These are phyloP conservation scores for Meira nashicola DNA, from an alignment of 1,284 basidiomycete genomes.

Conservation along the genomic window DNA sequence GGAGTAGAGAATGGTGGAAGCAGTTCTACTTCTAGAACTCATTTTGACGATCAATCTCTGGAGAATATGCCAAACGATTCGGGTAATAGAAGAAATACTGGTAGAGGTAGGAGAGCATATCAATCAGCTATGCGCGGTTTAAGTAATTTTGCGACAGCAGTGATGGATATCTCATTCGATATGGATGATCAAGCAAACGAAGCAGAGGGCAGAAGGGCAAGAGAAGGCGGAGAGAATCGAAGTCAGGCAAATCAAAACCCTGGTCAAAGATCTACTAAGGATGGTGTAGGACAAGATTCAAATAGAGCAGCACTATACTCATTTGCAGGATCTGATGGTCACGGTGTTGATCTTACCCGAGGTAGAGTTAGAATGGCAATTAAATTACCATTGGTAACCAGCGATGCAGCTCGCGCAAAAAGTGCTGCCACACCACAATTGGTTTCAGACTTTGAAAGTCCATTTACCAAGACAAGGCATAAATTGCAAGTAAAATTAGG, in stretches of 20 bases:
- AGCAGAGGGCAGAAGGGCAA: background rate
- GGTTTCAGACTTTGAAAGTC: slow-evolving; percentile 49
- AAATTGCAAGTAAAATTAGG: slow-evolving; percentile 52
- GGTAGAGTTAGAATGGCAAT: slow-evolving; percentile 49
- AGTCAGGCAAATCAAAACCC: background rate
- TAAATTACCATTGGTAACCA: slow-evolving; percentile 45
- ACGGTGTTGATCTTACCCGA: slow-evolving; percentile 41
- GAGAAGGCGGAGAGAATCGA: background rate
- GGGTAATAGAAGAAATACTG: slow-evolving; percentile 9
- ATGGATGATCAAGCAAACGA: slow-evolving; percentile 5
- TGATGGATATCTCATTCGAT: slow-evolving; percentile 27
- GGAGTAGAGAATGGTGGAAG: background rate
- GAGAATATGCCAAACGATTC: background rate
- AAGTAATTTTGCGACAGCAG: slow-evolving; percentile 41
- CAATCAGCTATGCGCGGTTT: slow-evolving; percentile 40
- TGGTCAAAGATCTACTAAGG: slow-evolving; percentile 7
- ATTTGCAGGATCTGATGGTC: slow-evolving; percentile 45
- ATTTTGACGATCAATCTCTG: background rate
- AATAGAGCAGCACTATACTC: slow-evolving; percentile 35
- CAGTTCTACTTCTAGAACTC: background rate
- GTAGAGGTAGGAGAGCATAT: slow-evolving; percentile 18
- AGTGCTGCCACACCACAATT: slow-evolving; percentile 33
- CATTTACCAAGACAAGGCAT: slow-evolving; percentile 47
- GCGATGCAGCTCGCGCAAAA: slow-evolving; percentile 20
- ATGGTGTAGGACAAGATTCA: slow-evolving; percentile 7